These are phyloP conservation scores for Hypoxylon rickii DNA, from an alignment of 495 filamentous ascomycete genomes.

Conservation along the genomic window DNA sequence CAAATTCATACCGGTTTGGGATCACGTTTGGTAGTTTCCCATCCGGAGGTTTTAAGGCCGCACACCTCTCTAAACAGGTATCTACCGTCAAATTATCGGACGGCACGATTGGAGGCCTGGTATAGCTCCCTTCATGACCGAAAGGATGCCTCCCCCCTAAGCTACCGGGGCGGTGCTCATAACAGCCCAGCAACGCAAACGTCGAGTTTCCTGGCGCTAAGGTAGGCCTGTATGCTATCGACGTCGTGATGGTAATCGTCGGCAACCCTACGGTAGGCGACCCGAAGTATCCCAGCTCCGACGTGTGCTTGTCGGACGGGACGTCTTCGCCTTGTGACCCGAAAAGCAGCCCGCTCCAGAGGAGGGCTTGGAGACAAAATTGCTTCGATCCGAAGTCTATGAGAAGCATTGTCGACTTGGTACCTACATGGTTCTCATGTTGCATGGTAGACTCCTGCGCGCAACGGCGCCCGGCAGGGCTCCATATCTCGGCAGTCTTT, in stretches of 20 bases:
- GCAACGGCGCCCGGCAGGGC: constrained; percentile 2
- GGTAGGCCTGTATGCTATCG: constrained; percentile 29
- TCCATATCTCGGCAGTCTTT: constrained; percentile 7
- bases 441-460: constrained; percentile 20
- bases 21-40: neutral
- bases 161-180: neutral
- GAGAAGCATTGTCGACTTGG: constrained; percentile 20
- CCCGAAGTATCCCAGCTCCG: constrained; percentile 21
- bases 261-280: constrained; percentile 1
- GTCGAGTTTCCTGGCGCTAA: constrained; percentile 11
- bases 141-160: constrained; percentile 16
- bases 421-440: constrained; percentile 11
- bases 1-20: constrained; percentile 10
- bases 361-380: constrained; percentile 12
- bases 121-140: constrained; percentile 6
- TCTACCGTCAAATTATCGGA: constrained; percentile 15
- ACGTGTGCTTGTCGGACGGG: constrained; percentile 2
- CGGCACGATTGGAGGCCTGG: neutral
- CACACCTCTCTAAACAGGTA: constrained; percentile 22
- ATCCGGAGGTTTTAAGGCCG: neutral
- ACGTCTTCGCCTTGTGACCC: constrained; percentile 21
- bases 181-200: constrained; percentile 27
- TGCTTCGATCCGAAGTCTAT: constrained; percentile 18
- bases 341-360: constrained; percentile 24
- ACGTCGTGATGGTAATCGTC: constrained; percentile 34